phyloP scores from a whole-genome alignment of 805 yeast species.

The Nakazawaea siamensis region DNA sequence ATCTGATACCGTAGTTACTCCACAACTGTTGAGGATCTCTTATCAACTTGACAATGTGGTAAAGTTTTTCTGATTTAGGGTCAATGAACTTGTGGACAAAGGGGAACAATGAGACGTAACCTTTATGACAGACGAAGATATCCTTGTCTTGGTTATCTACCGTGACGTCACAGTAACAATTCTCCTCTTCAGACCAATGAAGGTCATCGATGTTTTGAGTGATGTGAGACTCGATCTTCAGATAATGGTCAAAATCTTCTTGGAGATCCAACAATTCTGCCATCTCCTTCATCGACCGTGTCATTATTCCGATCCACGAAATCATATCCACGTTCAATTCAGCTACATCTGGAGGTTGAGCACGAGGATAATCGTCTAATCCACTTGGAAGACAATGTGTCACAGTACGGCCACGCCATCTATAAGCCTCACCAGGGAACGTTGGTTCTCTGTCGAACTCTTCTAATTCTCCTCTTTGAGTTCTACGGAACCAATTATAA shows the following conservation, averaged over 20 bases:
- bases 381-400: constrained; percentile 90
- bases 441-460: constrained; percentile 59
- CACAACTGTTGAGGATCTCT: constrained; percentile 69
- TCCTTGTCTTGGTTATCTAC: constrained; percentile 61
- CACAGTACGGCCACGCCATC: constrained; percentile 90
- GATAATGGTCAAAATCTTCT: constrained; percentile 52
- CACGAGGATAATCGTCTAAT: constrained; percentile 90
- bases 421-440: constrained; percentile 55
- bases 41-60: constrained; percentile 46
- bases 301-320: constrained; percentile 92
- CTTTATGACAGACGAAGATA: constrained; percentile 72
- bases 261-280: constrained; percentile 52
- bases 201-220: constrained; percentile 56
- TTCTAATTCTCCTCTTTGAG: constrained; percentile 69
- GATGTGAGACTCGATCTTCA: constrained; percentile 45
- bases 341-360: constrained; percentile 70
- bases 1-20: constrained; percentile 72
- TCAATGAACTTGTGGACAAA: constrained; percentile 64
- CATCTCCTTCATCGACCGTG: constrained; percentile 68
- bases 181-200: constrained; percentile 70
- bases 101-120: constrained; percentile 83
- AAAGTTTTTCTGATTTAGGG: constrained; percentile 35
- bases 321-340: constrained; percentile 87
- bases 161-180: constrained; percentile 76
- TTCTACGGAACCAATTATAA: constrained; percentile 74